Percentiles rank a stretch among this genome's conserved stretches.
Evolutionary conservation across 2,329 filamentous ascomycete species (phyloP).

Genomic region (Fusarium tricinctum): DNA sequence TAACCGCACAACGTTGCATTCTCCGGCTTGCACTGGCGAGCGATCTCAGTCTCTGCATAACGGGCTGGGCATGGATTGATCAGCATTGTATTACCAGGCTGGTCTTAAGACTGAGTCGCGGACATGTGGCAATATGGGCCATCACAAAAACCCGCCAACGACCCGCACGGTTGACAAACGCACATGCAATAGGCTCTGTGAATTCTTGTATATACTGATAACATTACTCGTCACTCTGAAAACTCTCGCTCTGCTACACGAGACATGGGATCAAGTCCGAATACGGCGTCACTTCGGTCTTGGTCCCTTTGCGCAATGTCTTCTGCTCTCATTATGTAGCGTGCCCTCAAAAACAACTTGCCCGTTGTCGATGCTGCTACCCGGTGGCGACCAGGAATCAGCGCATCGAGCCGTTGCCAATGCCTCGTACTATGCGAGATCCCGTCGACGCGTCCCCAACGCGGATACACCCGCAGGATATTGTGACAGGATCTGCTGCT

Average conservation of each 20-base stretch:
- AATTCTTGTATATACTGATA: conserved; percentile 15
- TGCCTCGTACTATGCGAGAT: conserved; percentile 44
- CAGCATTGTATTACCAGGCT: conserved; percentile 7
- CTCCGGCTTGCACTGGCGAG: conserved; percentile 4
- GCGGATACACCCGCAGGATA: conserved; percentile 33
- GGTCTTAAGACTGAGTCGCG: background rate
- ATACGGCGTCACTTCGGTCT: conserved; percentile 45
- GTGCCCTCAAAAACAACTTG: conserved; percentile 26
- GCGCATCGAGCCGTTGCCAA: conserved; percentile 24
- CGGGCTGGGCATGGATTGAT: conserved; percentile 9
- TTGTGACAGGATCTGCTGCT: conserved; percentile 27
- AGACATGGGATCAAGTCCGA: conserved; percentile 33
- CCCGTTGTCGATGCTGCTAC: conserved; percentile 24
- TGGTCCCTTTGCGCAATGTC: conserved; percentile 7
- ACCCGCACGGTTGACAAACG: conserved; percentile 4
- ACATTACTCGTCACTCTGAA: conserved; percentile 27
- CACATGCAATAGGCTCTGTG: conserved; percentile 10
- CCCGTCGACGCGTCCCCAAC: conserved; percentile 43
- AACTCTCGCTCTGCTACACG: conserved; percentile 27
- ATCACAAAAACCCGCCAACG: background rate
- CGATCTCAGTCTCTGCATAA: conserved; percentile 10
- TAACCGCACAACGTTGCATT: conserved; percentile 27
- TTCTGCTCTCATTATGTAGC: background rate
- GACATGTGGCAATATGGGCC: background rate
- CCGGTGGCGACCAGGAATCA: conserved; percentile 23